Percentiles rank a stretch among this genome's conserved stretches.
These are phyloP conservation scores for Citrullus amarus DNA, from an alignment of 306 rosid species.

Conservation along the genomic window DNA sequence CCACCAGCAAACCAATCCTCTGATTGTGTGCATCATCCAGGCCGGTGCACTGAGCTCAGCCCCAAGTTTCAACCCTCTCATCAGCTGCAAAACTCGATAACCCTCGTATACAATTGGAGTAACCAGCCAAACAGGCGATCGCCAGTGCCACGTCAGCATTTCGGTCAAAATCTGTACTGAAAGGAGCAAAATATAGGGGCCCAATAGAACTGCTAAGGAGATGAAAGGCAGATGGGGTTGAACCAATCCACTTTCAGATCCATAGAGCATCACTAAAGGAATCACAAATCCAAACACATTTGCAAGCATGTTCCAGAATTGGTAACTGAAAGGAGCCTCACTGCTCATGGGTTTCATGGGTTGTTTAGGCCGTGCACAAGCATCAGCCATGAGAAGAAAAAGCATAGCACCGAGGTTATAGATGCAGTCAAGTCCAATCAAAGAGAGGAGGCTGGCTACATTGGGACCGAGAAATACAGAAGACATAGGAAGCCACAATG, in stretches of 20 bases:
- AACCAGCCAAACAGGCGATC: slow-evolving; percentile 89
- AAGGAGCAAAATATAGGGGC: slow-evolving; percentile 69
- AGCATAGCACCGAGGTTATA: slow-evolving; percentile 82
- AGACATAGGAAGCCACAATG: slow-evolving; percentile 81
- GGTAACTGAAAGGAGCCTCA: slow-evolving; percentile 79
- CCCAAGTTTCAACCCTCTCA: slow-evolving; percentile 86
- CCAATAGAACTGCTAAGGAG: slow-evolving; percentile 56
- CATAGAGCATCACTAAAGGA: slow-evolving; percentile 47
- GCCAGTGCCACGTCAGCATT: slow-evolving; percentile 88
- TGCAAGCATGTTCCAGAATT: slow-evolving; percentile 76
- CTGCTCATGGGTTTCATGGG: slow-evolving; percentile 39
- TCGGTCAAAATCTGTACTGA: slow-evolving; percentile 75
- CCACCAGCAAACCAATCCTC: slow-evolving; percentile 90
- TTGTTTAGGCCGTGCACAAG: slow-evolving; percentile 50
- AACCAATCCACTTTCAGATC: slow-evolving; percentile 49
- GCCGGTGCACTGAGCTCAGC: slow-evolving; percentile 62
- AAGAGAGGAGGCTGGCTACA: slow-evolving; percentile 73
- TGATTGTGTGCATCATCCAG: slow-evolving; percentile 66
- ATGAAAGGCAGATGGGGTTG: slow-evolving; percentile 60
- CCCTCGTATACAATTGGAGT: slow-evolving; percentile 72
- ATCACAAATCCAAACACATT: slow-evolving; percentile 48
- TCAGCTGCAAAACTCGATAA: slow-evolving; percentile 81
- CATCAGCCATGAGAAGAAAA: slow-evolving; percentile 92
- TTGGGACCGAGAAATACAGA: slow-evolving; percentile 74
- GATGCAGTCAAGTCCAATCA: slow-evolving; percentile 83